Conservation (phyloP, 495 filamentous ascomycete species). For the Parathielavia hyrcaniae region DNA sequence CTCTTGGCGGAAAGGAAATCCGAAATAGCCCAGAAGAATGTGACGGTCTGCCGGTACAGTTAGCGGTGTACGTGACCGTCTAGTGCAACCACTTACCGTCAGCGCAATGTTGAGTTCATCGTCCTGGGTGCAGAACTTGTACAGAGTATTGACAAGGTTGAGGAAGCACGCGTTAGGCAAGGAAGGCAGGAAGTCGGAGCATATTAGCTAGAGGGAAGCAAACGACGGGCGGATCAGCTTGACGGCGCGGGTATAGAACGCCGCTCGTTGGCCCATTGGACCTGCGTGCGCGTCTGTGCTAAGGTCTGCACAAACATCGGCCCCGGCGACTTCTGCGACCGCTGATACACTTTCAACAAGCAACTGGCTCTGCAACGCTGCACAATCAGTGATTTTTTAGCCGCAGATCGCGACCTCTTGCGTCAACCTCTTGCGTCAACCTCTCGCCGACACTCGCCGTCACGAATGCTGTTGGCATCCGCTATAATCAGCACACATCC, state of each 20-base stretch:
- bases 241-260: constrained; percentile 54
- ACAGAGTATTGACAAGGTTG: constrained; percentile 79
- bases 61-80: constrained; percentile 8
- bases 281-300: constrained; percentile 23
- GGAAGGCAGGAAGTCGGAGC: constrained; percentile 82
- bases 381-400: no score
- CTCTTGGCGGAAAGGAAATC: constrained; percentile 63
- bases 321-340: no score
- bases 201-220: constrained; percentile 80
- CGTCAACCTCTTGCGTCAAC: no score
- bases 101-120: constrained; percentile 94
- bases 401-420: no score
- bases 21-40: constrained; percentile 91
- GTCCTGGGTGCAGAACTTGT: constrained; percentile 75
- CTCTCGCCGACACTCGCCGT: no score
- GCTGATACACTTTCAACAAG: no score
- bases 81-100: constrained; percentile 49
- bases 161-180: constrained; percentile 73
- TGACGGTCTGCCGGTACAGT: constrained; percentile 60
- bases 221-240: constrained; percentile 79
- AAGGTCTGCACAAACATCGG: no score
- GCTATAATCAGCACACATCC: no score
- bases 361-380: no score
- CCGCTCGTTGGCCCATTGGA: constrained; percentile 17
- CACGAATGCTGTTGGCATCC: no score